Evolutionary conservation across 2,329 filamentous ascomycete species (phyloP).

Genomic region (Annulohypoxylon truncatum): DNA sequence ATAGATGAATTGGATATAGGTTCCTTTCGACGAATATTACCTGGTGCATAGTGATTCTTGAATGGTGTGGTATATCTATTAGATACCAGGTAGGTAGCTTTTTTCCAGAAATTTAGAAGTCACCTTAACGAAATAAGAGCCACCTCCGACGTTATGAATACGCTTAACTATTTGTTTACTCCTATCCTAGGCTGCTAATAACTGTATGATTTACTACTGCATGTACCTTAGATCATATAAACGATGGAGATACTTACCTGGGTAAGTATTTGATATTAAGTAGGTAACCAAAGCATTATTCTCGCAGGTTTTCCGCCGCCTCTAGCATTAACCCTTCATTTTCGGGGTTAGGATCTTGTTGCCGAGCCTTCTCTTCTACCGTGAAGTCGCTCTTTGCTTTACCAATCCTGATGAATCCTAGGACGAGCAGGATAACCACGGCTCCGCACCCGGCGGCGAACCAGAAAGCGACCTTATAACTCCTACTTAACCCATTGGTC

Average conservation of each 20-base stretch:
- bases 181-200: too few relatives aligned
- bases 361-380: constrained; percentile 59
- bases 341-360: constrained; percentile 8
- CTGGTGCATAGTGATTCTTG: not conserved
- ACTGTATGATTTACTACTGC: not conserved
- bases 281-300: not conserved
- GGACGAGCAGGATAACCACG: constrained; percentile 30
- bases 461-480: constrained; percentile 72
- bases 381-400: constrained; percentile 68
- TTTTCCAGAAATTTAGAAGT: not conserved
- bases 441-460: constrained; percentile 66
- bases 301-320: not conserved
- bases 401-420: constrained; percentile 66
- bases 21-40: not conserved
- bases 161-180: too few relatives aligned
- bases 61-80: not conserved
- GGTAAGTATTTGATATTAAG: not conserved
- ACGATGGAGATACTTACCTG: not conserved
- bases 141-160: too few relatives aligned
- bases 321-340: not conserved
- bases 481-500: constrained; percentile 56
- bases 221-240: not conserved
- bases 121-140: not conserved
- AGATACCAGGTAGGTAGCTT: too few relatives aligned
- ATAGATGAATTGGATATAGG: not conserved